Base-by-base conservation (phyloP, 2,329 filamentous ascomycete species). In the Aspergillus jensenii region DNA sequence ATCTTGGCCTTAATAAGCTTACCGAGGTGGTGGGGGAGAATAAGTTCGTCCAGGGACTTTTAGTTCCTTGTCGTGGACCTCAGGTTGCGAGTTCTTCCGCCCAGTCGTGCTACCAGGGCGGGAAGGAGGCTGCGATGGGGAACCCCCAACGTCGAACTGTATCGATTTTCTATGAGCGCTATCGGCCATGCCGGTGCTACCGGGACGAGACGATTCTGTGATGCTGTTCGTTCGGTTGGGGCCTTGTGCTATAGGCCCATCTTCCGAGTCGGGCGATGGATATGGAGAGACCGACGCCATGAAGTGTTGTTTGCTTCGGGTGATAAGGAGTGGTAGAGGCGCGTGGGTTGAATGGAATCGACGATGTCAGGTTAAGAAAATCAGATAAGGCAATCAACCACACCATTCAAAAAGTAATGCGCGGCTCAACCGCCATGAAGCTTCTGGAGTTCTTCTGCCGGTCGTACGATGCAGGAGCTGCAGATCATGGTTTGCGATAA, bases 1-100 rank as follows among this genome's bases (percentile, higher is more conserved):
- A 8, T 19, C 12, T n/a, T 21, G 21, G 8, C 17, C 27, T 27
- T 41, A 25, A 37, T 17, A 52, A 64, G 27, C 73, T 55, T 68
- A 78, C 76, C 71, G 74, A 8, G 76, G 76, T 4, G 76, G 76
- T 15, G 76, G 76, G 17, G 76, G 76, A 12, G 76, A 78, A 8
- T 65, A 65, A 3, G 69, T 68, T 43, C 76, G 68, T 44, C 61
- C 67, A 8, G 64, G 51, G 45, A 39, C 43, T 41, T 68, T 66
- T 11, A 58, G 61, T 21, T 72, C 70, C 52, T 61, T 67, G 19
- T 72, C 69, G n/a, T 40, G 50, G 44, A 52, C 54, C 49, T 56
- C 67, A 58, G 35, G 56, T 61, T 67, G 67, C 43, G 64, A 68
- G 49, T 60, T 64, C 55, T 65, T 61, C 60, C 67, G 62, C 39